Evolutionary conservation across 768 basidiomycete species (phyloP), one percentile per base, ranked within the genome.

Genomic region (Suillus placidus): DNA sequence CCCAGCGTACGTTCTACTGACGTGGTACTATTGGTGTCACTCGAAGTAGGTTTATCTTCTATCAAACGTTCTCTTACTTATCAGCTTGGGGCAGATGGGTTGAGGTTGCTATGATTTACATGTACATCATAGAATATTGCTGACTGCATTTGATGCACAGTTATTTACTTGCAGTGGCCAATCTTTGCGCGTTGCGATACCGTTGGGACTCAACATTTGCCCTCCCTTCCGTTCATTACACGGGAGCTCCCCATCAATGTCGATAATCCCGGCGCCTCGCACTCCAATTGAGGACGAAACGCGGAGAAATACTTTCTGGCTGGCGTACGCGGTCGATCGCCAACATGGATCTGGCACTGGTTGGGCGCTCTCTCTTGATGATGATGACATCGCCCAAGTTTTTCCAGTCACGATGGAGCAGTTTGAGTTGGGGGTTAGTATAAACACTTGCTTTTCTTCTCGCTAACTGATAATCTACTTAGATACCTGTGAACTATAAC

Each of bases 1-100:
- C 58, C 7, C 60, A 93, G 91, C 89, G 12, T 80, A 84, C 52
- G 80, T 89, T 16, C 80, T 92, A 51, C 77, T 91, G 52, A 83
- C 83, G 10, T 90, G 89, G 88, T 91, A 88, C 74, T 90, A 90
- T 69, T 90, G 88, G 85, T 87, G 83, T 56, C 87, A 91, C 73
- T 88, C 88, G 57, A 88, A 85, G 88, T 87, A 66, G 66, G 82
- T 12, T 32, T 71, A n/a, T 64, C 37, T 30, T 45, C 51, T 35
- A n/a, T 62, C 52, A 23, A 34, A 32, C 42, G 1, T 6, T 52
- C 42, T 37, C 35, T 47, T 30, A 67, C 45, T 35, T 9, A 37
- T 26, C 56, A 10, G 8, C 32, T 40, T 32, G 61, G 40, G 52
- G 26, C 67, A 90, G 90, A 83, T 91, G 90, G 89, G 87, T 89